Evolutionary conservation across 352 stramenopile genomes (phyloP), one percentile per base, ranked within the genome.

Genomic region (Aphanomyces astaci): DNA sequence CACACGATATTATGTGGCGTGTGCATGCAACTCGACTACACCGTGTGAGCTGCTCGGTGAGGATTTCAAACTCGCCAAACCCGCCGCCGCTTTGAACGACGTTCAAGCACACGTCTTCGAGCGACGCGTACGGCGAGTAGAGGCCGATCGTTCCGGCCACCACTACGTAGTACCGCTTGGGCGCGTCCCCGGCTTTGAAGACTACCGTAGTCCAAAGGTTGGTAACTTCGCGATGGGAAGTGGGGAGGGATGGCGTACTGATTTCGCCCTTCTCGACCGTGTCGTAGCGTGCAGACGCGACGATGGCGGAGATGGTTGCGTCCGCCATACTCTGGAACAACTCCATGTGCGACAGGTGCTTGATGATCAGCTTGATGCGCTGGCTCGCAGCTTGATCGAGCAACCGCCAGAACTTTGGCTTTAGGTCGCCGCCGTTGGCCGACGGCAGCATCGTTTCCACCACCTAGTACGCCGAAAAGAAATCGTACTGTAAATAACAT

Each of bases 61-160:
- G 17, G 24, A 68, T 68, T 68, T 68, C 62, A 59, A 68, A 68
- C 22, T 68, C 62, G 46, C 62, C 62, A 68, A 68, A 68, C 7
- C 62, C 45, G 15, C 48, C 27, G 27, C 62, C 28, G 30, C 19
- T 5, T 19, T 51, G 9, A 13, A 59, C 24, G 0, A 49, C 33
- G n/a, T 68, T 55, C 25, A 68, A 32, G 53, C 33, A 39, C 9
- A 45, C 17, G 43, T 68, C 33, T 51, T 68, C 43, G 9, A 68
- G 45, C 9, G 30, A 17, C 4, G 40, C 10, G 17, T 56, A 28
- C 0, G 62, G 24, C 46, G 62, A 68, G 28, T 59, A 68, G 15
- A 68, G 48, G 30, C 33, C n/a, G 15, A 68, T 30, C 40, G 7
- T n/a, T 9, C 62, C 62, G 15, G 62, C 19, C n/a, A 68, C 62